Percentiles rank a stretch among this genome's conserved stretches.
Evolutionary conservation across 2,329 filamentous ascomycete species (phyloP).

Genomic region (Lithohypha guttulata): DNA sequence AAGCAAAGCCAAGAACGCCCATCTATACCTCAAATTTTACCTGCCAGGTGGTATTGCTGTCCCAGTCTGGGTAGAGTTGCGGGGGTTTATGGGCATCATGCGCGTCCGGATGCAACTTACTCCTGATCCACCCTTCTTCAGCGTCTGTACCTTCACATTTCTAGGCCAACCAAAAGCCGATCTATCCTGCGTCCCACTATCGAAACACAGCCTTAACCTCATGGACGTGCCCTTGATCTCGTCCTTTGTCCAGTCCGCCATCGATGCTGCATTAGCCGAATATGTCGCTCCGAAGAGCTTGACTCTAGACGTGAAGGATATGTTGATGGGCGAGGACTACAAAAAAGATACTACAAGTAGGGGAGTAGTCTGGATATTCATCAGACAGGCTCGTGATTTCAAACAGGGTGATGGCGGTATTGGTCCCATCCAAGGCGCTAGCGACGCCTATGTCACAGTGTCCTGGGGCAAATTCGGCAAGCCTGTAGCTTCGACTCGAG

Average conservation of each 20-base stretch:
- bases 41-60: constrained; percentile 46
- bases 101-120: constrained; percentile 60
- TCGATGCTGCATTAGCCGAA: constrained; percentile 62
- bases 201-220: constrained; percentile 58
- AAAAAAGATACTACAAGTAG: constrained; percentile 60
- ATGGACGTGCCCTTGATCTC: constrained; percentile 67
- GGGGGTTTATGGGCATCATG: constrained; percentile 60
- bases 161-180: constrained; percentile 64
- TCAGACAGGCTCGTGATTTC: constrained; percentile 58
- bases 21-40: constrained; percentile 63
- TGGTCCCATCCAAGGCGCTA: constrained; percentile 50
- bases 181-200: constrained; percentile 58
- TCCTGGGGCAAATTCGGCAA: constrained; percentile 72
- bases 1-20: constrained; percentile 59
- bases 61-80: constrained; percentile 64
- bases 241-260: constrained; percentile 62
- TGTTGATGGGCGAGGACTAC: constrained; percentile 67
- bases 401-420: constrained; percentile 58
- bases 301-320: constrained; percentile 63
- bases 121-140: constrained; percentile 66
- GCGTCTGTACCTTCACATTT: constrained; percentile 62
- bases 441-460: constrained; percentile 61
- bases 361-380: constrained; percentile 55
- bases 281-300: constrained; percentile 68
- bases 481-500: constrained; percentile 53